phyloP scores from a whole-genome alignment of 192 early-diverging fungal species.

The Coemansia sp. region DNA sequence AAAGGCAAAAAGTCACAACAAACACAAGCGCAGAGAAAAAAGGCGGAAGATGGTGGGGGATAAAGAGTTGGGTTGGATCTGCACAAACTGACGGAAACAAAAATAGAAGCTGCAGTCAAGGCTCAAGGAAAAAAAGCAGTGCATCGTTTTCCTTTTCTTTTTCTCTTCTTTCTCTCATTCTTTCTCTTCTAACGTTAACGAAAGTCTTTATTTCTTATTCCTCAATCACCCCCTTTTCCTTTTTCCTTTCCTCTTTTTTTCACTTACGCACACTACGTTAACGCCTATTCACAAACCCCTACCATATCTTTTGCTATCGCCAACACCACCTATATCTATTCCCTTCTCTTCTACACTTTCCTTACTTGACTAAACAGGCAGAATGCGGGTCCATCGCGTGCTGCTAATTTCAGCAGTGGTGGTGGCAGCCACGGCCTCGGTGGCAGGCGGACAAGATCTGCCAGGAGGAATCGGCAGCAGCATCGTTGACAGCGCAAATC shows the following conservation, averaged over 20 bases:
- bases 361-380: not conserved
- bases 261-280: not conserved
- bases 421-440: not conserved
- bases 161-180: not conserved
- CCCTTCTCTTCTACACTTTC: not conserved
- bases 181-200: not conserved
- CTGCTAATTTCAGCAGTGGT: not conserved
- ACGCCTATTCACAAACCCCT: not conserved
- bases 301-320: not conserved
- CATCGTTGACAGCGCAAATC: not conserved
- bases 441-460: not conserved
- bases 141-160: not conserved
- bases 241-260: not conserved
- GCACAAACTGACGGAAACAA: too few species aligned
- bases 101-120: too few species aligned
- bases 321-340: not conserved
- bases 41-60: too few species aligned
- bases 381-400: slow-evolving; percentile 3
- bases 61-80: too few species aligned
- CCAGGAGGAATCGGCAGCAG: not conserved
- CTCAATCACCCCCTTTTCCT: not conserved
- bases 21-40: too few species aligned
- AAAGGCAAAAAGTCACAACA: too few species aligned
- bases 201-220: too few species aligned
- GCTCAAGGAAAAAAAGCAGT: not conserved